Evolutionary conservation across 352 stramenopile species (phyloP).

Genomic region (Phytophthora megakarya): DNA sequence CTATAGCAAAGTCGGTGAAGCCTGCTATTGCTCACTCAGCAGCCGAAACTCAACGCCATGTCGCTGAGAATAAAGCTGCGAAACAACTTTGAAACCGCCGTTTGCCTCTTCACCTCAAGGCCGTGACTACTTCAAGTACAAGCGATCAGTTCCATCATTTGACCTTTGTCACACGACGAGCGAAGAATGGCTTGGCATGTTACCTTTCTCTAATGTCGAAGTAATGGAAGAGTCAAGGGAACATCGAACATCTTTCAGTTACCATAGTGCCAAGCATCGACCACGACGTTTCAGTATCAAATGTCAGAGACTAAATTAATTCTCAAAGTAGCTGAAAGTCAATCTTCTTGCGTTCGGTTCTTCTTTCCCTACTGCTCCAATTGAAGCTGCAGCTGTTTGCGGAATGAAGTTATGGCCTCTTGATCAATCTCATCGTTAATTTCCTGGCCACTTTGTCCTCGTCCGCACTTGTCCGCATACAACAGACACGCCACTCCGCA

Average conservation of each 20-base stretch:
- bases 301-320: slow-evolving; percentile 21
- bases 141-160: neutral
- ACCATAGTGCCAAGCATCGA: neutral
- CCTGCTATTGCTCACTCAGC: too few relatives aligned
- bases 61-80: slow-evolving; percentile 24
- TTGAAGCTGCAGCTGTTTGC: slow-evolving; percentile 50
- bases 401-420: slow-evolving; percentile 73
- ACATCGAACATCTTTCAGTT: neutral
- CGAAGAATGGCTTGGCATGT: too few relatives aligned
- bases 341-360: too few relatives aligned
- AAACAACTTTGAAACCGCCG: slow-evolving; percentile 37
- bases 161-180: neutral
- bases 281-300: slow-evolving; percentile 37
- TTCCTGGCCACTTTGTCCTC: slow-evolving; percentile 56
- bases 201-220: too few relatives aligned
- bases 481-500: slow-evolving; percentile 88
- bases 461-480: slow-evolving; percentile 87
- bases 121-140: too few relatives aligned
- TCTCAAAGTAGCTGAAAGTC: slow-evolving; percentile 14
- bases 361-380: too few relatives aligned
- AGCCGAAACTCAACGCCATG: too few relatives aligned
- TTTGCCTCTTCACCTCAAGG: slow-evolving; percentile 21
- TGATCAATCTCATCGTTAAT: slow-evolving; percentile 74
- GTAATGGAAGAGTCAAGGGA: neutral
- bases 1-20: too few relatives aligned